Conservation (phyloP, 805 yeast species). For the Wickerhamomyces sydowiorum region DNA sequence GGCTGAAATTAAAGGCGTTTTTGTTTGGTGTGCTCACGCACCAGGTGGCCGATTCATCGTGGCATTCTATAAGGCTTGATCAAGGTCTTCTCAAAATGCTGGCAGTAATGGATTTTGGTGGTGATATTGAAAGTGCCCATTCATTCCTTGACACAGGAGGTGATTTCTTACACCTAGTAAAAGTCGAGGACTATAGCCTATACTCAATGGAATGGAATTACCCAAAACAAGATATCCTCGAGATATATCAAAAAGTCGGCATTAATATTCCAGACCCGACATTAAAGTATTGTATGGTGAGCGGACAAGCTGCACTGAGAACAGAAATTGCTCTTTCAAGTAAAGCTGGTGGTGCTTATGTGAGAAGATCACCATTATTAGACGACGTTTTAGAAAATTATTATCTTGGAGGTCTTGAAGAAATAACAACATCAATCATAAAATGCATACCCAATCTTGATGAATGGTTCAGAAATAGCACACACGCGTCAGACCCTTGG, state of each 20-base stretch:
- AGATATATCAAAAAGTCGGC: constrained; percentile 35
- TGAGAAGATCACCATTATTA: constrained; percentile 36
- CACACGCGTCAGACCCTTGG: constrained; percentile 25
- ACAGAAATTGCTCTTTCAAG: constrained; percentile 33
- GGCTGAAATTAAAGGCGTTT: constrained; percentile 42
- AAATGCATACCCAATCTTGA: constrained; percentile 33
- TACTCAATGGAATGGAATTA: constrained; percentile 32
- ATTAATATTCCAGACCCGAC: constrained; percentile 26
- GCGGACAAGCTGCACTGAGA: constrained; percentile 47
- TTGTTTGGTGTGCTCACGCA: constrained; percentile 54
- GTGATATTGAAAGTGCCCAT: constrained; percentile 45
- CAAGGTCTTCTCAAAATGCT: constrained; percentile 52
- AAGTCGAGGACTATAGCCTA: constrained; percentile 22
- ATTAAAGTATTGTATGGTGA: constrained; percentile 42
- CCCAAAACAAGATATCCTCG: constrained; percentile 38
- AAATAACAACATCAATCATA: constrained; percentile 33
- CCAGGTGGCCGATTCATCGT: constrained; percentile 58
- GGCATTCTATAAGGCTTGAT: constrained; percentile 56
- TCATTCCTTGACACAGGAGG: constrained; percentile 56
- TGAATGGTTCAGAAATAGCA: constrained; percentile 34
- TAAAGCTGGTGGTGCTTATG: constrained; percentile 4
- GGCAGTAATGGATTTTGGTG: constrained; percentile 48
- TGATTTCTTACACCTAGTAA: constrained; percentile 45
- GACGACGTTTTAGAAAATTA: constrained; percentile 39
- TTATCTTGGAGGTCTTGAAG: constrained; percentile 47